Evolutionary conservation across 1,284 basidiomycete species (phyloP), one percentile per base, ranked within the genome.

Genomic region (Phylloporus sp.): DNA sequence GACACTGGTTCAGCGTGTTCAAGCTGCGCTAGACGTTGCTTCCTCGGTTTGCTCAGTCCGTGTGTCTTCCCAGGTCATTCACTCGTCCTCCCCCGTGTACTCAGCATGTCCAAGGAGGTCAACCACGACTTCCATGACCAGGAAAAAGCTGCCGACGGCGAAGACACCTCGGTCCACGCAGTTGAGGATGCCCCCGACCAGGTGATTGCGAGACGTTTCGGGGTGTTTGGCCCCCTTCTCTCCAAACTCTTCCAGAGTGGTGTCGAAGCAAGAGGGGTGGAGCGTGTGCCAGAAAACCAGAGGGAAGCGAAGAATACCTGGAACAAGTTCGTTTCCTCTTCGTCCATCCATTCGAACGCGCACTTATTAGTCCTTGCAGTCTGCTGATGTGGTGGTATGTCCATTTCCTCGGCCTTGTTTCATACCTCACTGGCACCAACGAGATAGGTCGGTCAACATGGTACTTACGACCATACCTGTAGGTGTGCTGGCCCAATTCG

Each of bases 391-490:
- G 83, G 81, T 84, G 81, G 83, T 81, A 57, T 64, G 77, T 63
- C 49, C n/a, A 17, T 28, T 40, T 28, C 54, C 29, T 59, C 40
- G 2, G 49, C 24, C 6, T 51, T 17, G 24, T 40, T 54, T 39
- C 6, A 15, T 54, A 13, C 12, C 64, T 67, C 58, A 65, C 29
- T 12, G 34, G n/a, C n/a, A n/a, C n/a, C n/a, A 51, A 62, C 20
- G 22, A n/a, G 42, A 58, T 47, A 82, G 80, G 78, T 83, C 82
- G 32, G 82, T 81, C 62, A 83, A 84, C 59, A 78, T 76, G 49
- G 84, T 85, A 1, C 72, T 87, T 40, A 81, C 80, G 4, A 85
- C 84, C 2, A 83, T 90, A 59, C 86, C 87, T 0, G 81, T 88
- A 29, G 88, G 88, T 8, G 78, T 83, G 24, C 77, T 89, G 29